Evolutionary conservation across 306 rosid species (phyloP), one percentile per base, ranked within the genome.

Genomic region (Citrullus colocynthis): DNA sequence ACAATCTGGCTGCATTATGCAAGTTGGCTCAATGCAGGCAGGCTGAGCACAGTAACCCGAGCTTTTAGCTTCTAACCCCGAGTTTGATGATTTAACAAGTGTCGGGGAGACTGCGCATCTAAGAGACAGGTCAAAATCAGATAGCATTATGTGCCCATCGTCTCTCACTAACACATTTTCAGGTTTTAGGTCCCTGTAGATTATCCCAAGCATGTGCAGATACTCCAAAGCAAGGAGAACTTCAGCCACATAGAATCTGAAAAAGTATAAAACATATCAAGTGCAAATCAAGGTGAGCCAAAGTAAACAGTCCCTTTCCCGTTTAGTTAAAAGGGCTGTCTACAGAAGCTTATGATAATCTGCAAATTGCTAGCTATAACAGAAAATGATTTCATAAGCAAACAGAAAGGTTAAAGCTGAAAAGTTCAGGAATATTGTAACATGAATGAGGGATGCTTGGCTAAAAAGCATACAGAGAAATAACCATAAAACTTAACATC

Each of bases 201-300:
- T 88, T 74, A 94, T 89, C 56, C 97, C 98, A 32, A 94, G 96
- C 98, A 95, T 95, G 87, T 95, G 98, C 89, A 95, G 84, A 86
- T 95, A 95, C 87, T 95, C 98, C 89, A 95, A 85, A 39, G 98
- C 93, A 82, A 95, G 97, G 80, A 95, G 97, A 80, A 95, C 97
- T 86, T 95, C 98, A 30, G 98, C 96, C 85, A 88, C 97, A 81
- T 95, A 95, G 85, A 95, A 95, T 90, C 98, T 95, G 92, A 80
- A 84, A 65, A 64, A 18, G 21, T 16, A 77, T 0, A 63, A 42
- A 21, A 74, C n/a, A 74, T 74, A 74, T 74, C 18, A 18, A 5
- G 18, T 52, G 62, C 52, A 51, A 52, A 51, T 51, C 62, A 51
- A 32, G 30, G 6, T 51, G 24, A 52, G 12, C 55, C n/a, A 5